These are phyloP conservation scores for Juglanconis sp. DNA, from an alignment of 2,329 filamentous ascomycete species.

Conservation along the genomic window DNA sequence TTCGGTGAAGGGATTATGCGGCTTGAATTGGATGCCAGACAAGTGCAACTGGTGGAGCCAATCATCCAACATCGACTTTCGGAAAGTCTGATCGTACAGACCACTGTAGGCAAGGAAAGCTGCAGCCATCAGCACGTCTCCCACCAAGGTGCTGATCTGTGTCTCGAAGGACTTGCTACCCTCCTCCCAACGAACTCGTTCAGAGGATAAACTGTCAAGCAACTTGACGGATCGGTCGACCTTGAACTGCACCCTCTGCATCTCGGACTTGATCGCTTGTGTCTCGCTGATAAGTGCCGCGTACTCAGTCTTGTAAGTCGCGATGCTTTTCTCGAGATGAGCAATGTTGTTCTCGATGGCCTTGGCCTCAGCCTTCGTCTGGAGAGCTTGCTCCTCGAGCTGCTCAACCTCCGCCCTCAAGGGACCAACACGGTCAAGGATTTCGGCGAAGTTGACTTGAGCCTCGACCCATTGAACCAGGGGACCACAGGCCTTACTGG, in stretches of 20 bases:
- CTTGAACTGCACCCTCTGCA: constrained; percentile 95
- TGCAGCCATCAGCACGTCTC: constrained; percentile 92
- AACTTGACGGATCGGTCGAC: constrained; percentile 93
- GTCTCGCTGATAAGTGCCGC: constrained; percentile 94
- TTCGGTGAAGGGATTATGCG: constrained; percentile 90
- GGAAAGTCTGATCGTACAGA: constrained; percentile 96
- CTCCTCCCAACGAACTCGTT: constrained; percentile 90
- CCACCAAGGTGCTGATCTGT: constrained; percentile 93
- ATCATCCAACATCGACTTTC: constrained; percentile 96
- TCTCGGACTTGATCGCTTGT: constrained; percentile 94
- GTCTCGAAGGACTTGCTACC: constrained; percentile 98
- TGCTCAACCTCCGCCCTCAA: constrained; percentile 83
- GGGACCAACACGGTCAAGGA: constrained; percentile 89
- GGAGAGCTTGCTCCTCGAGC: constrained; percentile 82
- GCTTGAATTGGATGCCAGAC: constrained; percentile 91
- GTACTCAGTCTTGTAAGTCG: constrained; percentile 93
- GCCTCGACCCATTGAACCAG: constrained; percentile 96
- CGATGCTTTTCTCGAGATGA: constrained; percentile 84
- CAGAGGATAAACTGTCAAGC: constrained; percentile 90
- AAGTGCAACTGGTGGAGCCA: constrained; percentile 91
- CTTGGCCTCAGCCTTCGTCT: constrained; percentile 90
- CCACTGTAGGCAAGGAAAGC: constrained; percentile 96
- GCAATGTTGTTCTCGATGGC: constrained; percentile 86
- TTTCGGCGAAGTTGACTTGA: constrained; percentile 97
- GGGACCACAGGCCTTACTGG: constrained; percentile 94